Base-by-base conservation (phyloP, 257 asterid genomes). In the Plectranthus barbatus region DNA sequence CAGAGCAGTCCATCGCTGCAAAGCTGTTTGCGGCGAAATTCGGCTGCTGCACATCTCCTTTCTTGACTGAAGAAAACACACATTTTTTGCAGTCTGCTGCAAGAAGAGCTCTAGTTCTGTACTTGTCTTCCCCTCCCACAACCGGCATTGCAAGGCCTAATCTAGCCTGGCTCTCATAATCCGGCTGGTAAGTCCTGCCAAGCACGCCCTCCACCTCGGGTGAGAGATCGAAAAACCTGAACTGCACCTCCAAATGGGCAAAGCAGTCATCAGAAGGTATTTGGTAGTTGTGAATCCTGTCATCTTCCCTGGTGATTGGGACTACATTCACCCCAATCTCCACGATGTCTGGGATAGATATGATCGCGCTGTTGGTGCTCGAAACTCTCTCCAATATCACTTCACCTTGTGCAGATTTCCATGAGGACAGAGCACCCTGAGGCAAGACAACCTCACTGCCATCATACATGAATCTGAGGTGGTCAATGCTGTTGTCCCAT, bases 171-270 rank as follows among this genome's bases (percentile, higher is more conserved):
- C 67, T 84, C 68, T 53, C 81, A 14, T 67, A 82, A 42, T 77
- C 86, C 4, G 80, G 83, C 83, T 65, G 69, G 49, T 79, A 87
- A 7, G 95, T 87, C 61, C 71, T 56, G 20, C 90, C 86, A 5
- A 87, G 80, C 8, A 84, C 74, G 0, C 90, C 95, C 69, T 84
- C 95, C 42, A 87, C 93, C 39, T 47, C 40, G 0, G 70, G 14
- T 1, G 88, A 82, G 5, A 79, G 76, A 17, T 64, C 77, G 1
- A 33, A 67, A 65, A 84, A 82, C 62, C 73, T 79, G 45, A 84
- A 82, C 73, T 84, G 90, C 72, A 79, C 87, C 63, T 84, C 84
- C 77, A 84, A 55, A 73, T 84, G 91, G 23, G 91, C 70, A 13
- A 81, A 81, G 13, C 87, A 78, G 64, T 86, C 85, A 56, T 78